Conservation (phyloP, 2,329 filamentous ascomycete species). For the Fusarium sp. region DNA sequence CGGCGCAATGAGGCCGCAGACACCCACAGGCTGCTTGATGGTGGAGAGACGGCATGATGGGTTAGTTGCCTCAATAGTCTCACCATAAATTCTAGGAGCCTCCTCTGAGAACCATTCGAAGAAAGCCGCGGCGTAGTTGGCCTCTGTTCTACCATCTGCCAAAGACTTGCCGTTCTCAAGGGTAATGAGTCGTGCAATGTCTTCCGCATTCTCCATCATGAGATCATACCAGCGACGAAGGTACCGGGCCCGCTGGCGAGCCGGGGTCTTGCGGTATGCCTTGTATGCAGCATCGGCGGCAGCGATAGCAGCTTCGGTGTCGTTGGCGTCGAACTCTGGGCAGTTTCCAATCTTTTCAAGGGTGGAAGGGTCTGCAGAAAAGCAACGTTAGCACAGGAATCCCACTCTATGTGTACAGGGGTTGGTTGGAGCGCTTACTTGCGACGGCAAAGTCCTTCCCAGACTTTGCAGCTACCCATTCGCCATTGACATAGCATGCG, state of each 20-base stretch:
- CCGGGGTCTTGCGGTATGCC: conserved; percentile 70
- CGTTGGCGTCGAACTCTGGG: conserved; percentile 77
- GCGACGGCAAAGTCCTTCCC: conserved; percentile 80
- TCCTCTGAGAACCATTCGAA: conserved; percentile 75
- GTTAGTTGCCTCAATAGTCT: conserved; percentile 67
- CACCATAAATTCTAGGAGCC: conserved; percentile 62
- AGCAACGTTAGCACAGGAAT: conserved; percentile 22
- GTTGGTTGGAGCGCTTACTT: conserved; percentile 56
- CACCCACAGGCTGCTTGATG: conserved; percentile 51
- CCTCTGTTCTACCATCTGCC: conserved; percentile 69
- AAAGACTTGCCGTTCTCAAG: conserved; percentile 79
- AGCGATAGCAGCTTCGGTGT: conserved; percentile 77
- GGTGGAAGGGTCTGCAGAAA: conserved; percentile 73
- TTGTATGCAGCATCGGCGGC: conserved; percentile 71
- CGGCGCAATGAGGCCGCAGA: conserved; percentile 52
- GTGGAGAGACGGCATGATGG: conserved; percentile 65
- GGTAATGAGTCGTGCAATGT: conserved; percentile 75
- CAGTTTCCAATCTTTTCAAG: conserved; percentile 75
- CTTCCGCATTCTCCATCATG: conserved; percentile 74
- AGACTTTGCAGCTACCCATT: conserved; percentile 79
- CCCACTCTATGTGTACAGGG: background rate
- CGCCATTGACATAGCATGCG: conserved; percentile 79
- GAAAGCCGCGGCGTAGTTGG: conserved; percentile 69
- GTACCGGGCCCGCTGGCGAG: conserved; percentile 69
- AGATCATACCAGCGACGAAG: conserved; percentile 76